Conservation (phyloP, 306 rosid genomes). For the Senna siamea region DNA sequence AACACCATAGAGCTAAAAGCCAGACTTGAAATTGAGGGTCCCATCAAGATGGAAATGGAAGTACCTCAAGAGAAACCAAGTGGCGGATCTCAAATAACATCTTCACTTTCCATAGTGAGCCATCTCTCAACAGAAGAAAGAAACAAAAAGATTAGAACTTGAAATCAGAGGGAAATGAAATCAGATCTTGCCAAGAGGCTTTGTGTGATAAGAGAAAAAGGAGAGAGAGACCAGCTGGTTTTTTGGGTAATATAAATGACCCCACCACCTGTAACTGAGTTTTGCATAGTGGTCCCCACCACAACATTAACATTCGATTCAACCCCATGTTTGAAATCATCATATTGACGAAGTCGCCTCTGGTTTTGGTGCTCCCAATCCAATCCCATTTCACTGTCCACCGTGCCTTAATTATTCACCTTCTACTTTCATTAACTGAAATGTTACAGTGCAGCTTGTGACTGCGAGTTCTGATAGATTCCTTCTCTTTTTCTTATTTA, state of each 20-base stretch:
- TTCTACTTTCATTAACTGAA: neutral
- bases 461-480: neutral
- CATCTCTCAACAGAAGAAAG: slow-evolving; percentile 27
- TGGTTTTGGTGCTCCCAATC: slow-evolving; percentile 2
- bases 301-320: slow-evolving; percentile 22
- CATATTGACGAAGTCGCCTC: slow-evolving; percentile 5
- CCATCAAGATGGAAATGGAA: slow-evolving; percentile 33
- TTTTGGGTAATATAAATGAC: slow-evolving; percentile 42
- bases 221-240: slow-evolving; percentile 53
- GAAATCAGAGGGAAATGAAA: slow-evolving; percentile 38
- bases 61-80: slow-evolving; percentile 58
- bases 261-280: slow-evolving; percentile 48
- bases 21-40: neutral
- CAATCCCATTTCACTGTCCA: neutral
- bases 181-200: slow-evolving; percentile 67
- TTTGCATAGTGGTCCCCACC: slow-evolving; percentile 41
- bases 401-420: slow-evolving; percentile 11
- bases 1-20: slow-evolving; percentile 11
- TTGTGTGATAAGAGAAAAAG: slow-evolving; percentile 36
- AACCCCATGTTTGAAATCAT: neutral
- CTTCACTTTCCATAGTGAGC: slow-evolving; percentile 33
- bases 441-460: neutral
- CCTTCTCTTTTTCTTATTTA: too few relatives aligned
- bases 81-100: slow-evolving; percentile 67
- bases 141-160: slow-evolving; percentile 42